Evolutionary conservation across 2,329 filamentous ascomycete species (phyloP).

Genomic region (Fusarium liriodendri): DNA sequence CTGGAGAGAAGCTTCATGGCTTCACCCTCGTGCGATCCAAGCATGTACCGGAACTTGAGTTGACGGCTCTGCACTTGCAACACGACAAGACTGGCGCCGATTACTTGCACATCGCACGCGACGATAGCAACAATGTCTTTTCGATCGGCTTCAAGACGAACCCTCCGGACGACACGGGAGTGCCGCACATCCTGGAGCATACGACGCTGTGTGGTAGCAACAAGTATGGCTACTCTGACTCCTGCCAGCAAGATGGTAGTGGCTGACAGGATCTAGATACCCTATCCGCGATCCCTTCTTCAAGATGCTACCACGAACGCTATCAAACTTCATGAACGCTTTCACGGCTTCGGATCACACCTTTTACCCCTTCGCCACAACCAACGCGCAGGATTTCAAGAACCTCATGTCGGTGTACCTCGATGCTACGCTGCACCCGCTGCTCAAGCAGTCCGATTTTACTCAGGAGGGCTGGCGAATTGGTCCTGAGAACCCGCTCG

Average conservation of each 20-base stretch:
- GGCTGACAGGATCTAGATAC: slow-evolving; percentile 69
- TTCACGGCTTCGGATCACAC: slow-evolving; percentile 97
- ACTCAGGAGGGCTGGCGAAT: slow-evolving; percentile 97
- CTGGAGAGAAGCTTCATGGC: slow-evolving; percentile 89
- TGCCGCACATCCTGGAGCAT: slow-evolving; percentile 97
- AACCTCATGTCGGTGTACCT: slow-evolving; percentile 98
- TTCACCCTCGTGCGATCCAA: slow-evolving; percentile 92
- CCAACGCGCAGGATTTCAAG: slow-evolving; percentile 93
- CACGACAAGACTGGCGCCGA: slow-evolving; percentile 97
- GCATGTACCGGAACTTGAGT: slow-evolving; percentile 91
- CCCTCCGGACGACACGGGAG: slow-evolving; percentile 93
- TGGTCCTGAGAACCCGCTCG: slow-evolving; percentile 86
- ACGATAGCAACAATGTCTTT: slow-evolving; percentile 99
- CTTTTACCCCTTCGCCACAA: slow-evolving; percentile 97
- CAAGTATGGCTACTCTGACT: slow-evolving; percentile 67
- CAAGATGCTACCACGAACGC: slow-evolving; percentile 97
- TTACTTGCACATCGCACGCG: slow-evolving; percentile 92
- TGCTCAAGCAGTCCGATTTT: slow-evolving; percentile 92
- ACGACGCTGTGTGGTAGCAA: slow-evolving; percentile 95
- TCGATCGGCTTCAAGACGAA: slow-evolving; percentile 99
- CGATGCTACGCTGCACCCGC: slow-evolving; percentile 89
- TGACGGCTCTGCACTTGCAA: slow-evolving; percentile 89
- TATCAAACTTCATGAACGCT: slow-evolving; percentile 99
- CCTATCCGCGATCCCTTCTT: slow-evolving; percentile 99
- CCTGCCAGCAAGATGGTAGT: background rate